These are phyloP conservation scores for Acacia concinna DNA, from an alignment of 331 rosid genomes.

Conservation along the genomic window DNA sequence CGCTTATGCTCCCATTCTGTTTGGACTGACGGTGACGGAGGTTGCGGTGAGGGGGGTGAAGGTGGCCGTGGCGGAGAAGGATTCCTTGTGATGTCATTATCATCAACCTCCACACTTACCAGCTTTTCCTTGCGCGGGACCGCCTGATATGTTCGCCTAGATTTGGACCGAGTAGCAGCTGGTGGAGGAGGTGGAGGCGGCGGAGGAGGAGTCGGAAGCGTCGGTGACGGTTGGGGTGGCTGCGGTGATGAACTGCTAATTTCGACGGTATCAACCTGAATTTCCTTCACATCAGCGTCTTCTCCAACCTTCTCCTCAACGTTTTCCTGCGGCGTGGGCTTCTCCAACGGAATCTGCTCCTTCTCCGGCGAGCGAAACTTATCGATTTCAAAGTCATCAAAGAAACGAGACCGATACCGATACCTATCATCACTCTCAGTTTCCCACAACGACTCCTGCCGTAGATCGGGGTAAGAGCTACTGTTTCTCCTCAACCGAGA, in stretches of 20 bases:
- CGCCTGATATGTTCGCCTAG: slow-evolving; percentile 33
- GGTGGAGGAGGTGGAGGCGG: slow-evolving; percentile 43
- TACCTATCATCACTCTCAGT: slow-evolving; percentile 40
- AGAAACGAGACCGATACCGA: slow-evolving; percentile 58
- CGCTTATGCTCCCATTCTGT: slow-evolving; percentile 46
- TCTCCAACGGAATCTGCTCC: neutral
- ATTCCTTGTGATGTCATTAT: slow-evolving; percentile 19
- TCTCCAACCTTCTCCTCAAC: slow-evolving; percentile 20
- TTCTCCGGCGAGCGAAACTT: slow-evolving; percentile 41
- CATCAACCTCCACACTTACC: slow-evolving; percentile 6
- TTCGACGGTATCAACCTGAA: slow-evolving; percentile 61
- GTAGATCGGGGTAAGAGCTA: slow-evolving; percentile 89
- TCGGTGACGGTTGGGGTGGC: slow-evolving; percentile 20
- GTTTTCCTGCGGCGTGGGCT: slow-evolving; percentile 17
- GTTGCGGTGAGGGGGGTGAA: neutral
- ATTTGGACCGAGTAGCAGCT: slow-evolving; percentile 15
- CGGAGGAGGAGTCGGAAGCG: slow-evolving; percentile 37
- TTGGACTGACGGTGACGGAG: slow-evolving; percentile 46
- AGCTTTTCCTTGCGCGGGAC: slow-evolving; percentile 26
- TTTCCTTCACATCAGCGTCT: slow-evolving; percentile 49
- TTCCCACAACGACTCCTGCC: slow-evolving; percentile 57
- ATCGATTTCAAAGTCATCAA: slow-evolving; percentile 68
- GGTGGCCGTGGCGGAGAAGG: slow-evolving; percentile 32
- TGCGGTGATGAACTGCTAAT: slow-evolving; percentile 17
- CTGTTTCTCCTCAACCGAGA: slow-evolving; percentile 58